Conservation (phyloP, 805 yeast species). For the Blastobotrys chiropterorum region DNA sequence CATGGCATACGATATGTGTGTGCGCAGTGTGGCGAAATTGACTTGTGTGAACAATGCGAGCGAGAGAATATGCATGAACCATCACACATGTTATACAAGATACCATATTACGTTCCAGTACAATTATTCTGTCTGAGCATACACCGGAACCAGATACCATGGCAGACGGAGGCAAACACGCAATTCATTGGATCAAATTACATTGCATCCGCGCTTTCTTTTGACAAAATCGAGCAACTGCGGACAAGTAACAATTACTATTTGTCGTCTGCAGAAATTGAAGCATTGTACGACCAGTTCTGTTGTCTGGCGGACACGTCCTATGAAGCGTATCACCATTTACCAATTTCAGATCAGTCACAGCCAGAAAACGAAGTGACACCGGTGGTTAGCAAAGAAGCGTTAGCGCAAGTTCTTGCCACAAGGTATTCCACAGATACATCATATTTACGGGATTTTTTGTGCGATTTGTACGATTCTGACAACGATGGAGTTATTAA, state of each 20-base stretch:
- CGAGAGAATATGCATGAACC: conserved; percentile 18
- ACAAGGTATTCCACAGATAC: conserved; percentile 3
- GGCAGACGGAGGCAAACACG: conserved; percentile 11
- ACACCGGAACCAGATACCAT: conserved; percentile 7
- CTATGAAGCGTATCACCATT: not conserved
- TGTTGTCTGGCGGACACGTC: conserved; percentile 6
- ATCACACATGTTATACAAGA: conserved; percentile 22
- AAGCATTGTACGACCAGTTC: conserved; percentile 20
- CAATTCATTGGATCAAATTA: not conserved
- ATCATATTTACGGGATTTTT: conserved; percentile 1
- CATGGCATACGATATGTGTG: conserved; percentile 45
- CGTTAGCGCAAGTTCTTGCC: conserved; percentile 6
- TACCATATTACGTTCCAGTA: conserved; percentile 11
- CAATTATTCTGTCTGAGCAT: conserved; percentile 8
- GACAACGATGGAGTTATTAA: conserved; percentile 9
- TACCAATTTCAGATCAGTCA: not conserved
- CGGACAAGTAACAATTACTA: not conserved
- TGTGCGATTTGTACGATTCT: conserved; percentile 9
- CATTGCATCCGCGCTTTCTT: conserved; percentile 1
- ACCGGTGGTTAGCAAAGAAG: not conserved
- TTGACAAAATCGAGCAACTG: conserved; percentile 10
- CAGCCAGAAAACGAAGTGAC: not conserved
- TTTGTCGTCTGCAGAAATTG: conserved; percentile 7
- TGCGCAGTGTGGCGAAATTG: conserved; percentile 43
- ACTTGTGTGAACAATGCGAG: conserved; percentile 42